Evolutionary conservation across 306 rosid genomes (phyloP), one percentile per base, ranked within the genome.

Genomic region (Sophora flavescens): DNA sequence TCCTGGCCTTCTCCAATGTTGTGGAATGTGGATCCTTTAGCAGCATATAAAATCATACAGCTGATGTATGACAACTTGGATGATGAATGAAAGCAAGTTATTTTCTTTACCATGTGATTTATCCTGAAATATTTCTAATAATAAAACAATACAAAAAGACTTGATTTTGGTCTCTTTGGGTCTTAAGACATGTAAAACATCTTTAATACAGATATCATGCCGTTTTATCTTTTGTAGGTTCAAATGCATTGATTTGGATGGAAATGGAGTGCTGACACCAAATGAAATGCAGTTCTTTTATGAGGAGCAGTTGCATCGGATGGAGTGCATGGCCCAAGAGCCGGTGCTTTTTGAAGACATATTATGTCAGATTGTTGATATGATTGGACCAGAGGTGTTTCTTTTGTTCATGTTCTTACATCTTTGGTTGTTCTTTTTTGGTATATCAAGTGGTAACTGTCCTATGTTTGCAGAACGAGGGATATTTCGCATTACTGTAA

Each of bases 281-380:
- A 96, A 96, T 70, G 99, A 96, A 86, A 75, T 96, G 89, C 93
- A 86, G 83, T 96, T 92, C 89, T 96, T 92, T 85, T 96, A 96
- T 61, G 99, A 96, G 92, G 99, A 96, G 87, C 99, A 96, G 80
- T 86, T 96, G 88, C 99, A 96, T 80, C 88, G 99, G 81, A 96
- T 96, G 98, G 99, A 96, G 77, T 96, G 99, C 88, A 96, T 96
- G 99, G 99, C 99, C 72, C 99, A 96, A 78, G 99, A 96, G 77
- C 97, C 99, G 16, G 99, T 96, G 78, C 96, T 92, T 59, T 96
- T 96, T 70, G 99, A 96, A 86, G 99, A 96, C 86, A 91, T 96
- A 75, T 89, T 96, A 63, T 96, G 99, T 78, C 99, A 96, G 86
- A 89, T 92, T 65, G 89, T 96, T 75, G 99, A 96, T 88, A 96